Conservation (phyloP, 2,329 filamentous ascomycete genomes). For the Sarocladium strictum region DNA sequence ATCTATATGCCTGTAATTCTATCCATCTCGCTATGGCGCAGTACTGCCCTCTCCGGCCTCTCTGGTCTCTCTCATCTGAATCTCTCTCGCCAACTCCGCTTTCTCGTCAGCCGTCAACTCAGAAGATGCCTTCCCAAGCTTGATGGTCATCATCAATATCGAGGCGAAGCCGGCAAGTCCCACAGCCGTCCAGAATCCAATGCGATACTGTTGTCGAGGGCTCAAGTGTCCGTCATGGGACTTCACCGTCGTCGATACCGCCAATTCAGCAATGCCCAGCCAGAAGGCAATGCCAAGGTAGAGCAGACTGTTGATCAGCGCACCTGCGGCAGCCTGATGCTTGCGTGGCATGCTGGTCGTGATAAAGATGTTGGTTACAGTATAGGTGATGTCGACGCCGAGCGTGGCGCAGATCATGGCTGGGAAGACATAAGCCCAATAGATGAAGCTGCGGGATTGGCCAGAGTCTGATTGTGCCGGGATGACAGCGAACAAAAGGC, state of each 20-base stretch:
- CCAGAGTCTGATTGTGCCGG: constrained; percentile 43
- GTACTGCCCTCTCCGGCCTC: neutral
- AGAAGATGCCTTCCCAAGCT: constrained; percentile 48
- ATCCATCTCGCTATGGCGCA: neutral
- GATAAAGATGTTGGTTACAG: constrained; percentile 71
- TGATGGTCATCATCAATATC: constrained; percentile 48
- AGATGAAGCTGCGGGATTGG: constrained; percentile 28
- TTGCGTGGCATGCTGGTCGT: constrained; percentile 62
- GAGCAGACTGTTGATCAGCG: constrained; percentile 62
- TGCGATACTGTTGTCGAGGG: constrained; percentile 49
- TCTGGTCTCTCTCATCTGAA: neutral
- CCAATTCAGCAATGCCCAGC: constrained; percentile 65
- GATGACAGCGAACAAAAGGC: constrained; percentile 58
- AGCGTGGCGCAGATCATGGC: constrained; percentile 64
- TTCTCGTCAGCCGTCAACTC: constrained; percentile 54
- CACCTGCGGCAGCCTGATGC: constrained; percentile 66
- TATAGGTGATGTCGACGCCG: constrained; percentile 70
- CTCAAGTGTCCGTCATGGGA: constrained; percentile 24
- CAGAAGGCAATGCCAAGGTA: constrained; percentile 69
- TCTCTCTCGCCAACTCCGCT: constrained; percentile 18
- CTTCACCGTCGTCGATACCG: constrained; percentile 40
- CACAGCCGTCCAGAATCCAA: constrained; percentile 61
- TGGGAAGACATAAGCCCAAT: constrained; percentile 72
- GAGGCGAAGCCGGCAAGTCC: constrained; percentile 47
- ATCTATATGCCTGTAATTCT: neutral